These are phyloP conservation scores for Wolfiporia cocos DNA, from an alignment of 1,284 basidiomycete genomes.

Conservation along the genomic window DNA sequence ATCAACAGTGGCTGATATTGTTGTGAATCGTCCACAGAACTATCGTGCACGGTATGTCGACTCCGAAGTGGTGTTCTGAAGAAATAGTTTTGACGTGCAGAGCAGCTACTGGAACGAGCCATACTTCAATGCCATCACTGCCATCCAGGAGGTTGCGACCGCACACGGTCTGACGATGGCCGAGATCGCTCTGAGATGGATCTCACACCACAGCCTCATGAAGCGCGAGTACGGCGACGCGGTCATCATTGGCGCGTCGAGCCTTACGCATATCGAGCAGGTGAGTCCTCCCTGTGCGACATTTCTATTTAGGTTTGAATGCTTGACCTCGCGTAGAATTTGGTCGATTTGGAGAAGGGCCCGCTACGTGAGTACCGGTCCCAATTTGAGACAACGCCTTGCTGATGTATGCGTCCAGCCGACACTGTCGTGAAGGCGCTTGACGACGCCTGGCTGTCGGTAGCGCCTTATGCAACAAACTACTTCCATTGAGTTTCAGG, in stretches of 20 bases:
- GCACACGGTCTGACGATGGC: slow-evolving; percentile 37
- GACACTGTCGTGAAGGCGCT: slow-evolving; percentile 31
- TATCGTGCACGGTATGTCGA: slow-evolving; percentile 19
- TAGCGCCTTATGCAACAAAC: slow-evolving; percentile 23
- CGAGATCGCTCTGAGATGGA: slow-evolving; percentile 48
- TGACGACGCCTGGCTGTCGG: slow-evolving; percentile 32
- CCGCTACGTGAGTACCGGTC: slow-evolving; percentile 38
- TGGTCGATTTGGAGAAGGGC: slow-evolving; percentile 51
- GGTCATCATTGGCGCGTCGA: slow-evolving; percentile 47
- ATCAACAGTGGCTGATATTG: neutral
- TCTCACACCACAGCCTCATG: slow-evolving; percentile 45
- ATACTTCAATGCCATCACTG: slow-evolving; percentile 40
- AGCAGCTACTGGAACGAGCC: slow-evolving; percentile 41
- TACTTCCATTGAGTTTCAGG: slow-evolving; percentile 24
- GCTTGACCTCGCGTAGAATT: slow-evolving; percentile 30
- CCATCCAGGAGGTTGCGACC: slow-evolving; percentile 33
- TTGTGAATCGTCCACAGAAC: slow-evolving; percentile 11
- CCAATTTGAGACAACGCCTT: neutral
- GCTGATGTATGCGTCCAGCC: slow-evolving; percentile 14
- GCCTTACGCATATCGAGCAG: slow-evolving; percentile 42
- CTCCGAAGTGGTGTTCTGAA: too few species aligned
- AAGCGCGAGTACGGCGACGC: slow-evolving; percentile 42
- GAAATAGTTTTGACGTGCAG: too few species aligned
- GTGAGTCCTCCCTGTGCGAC: slow-evolving; percentile 17
- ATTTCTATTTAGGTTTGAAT: neutral